Evolutionary conservation across 78 protist genomes (phyloP).

Genomic region (Tieghemostelium lacteum): DNA sequence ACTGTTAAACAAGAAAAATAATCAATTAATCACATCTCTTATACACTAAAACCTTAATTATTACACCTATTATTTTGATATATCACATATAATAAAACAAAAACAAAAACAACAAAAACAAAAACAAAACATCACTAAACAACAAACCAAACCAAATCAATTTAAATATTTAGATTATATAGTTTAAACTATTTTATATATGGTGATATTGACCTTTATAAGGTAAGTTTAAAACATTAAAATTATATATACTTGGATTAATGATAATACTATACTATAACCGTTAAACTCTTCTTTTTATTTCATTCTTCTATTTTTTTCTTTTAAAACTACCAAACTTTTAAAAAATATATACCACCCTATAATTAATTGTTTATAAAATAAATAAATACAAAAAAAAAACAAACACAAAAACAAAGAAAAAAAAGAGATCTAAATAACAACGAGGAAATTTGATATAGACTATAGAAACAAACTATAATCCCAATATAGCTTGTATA

Average conservation of each 20-base stretch:
- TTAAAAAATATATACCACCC: neutral
- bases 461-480: too few relatives aligned
- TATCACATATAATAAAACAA: neutral
- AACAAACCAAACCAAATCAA: neutral
- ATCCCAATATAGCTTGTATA: too few relatives aligned
- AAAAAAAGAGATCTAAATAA: too few relatives aligned
- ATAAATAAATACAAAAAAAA: neutral
- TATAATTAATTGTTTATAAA: neutral
- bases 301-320: neutral
- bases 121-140: neutral
- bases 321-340: neutral
- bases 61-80: neutral
- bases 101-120: neutral
- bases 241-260: neutral
- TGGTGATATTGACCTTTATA: slow-evolving; percentile 39
- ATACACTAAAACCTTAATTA: too few relatives aligned
- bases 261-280: too few relatives aligned
- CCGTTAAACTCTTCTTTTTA: neutral
- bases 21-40: neutral
- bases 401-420: neutral
- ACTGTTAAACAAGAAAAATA: neutral
- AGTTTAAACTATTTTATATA: neutral
- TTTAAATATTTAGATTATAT: neutral
- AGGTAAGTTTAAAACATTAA: slow-evolving; percentile 11
- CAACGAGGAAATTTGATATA: neutral